Percentiles rank a stretch among this genome's conserved stretches.
Conservation (phyloP, 768 basidiomycete genomes). For the Trametes elegans region DNA sequence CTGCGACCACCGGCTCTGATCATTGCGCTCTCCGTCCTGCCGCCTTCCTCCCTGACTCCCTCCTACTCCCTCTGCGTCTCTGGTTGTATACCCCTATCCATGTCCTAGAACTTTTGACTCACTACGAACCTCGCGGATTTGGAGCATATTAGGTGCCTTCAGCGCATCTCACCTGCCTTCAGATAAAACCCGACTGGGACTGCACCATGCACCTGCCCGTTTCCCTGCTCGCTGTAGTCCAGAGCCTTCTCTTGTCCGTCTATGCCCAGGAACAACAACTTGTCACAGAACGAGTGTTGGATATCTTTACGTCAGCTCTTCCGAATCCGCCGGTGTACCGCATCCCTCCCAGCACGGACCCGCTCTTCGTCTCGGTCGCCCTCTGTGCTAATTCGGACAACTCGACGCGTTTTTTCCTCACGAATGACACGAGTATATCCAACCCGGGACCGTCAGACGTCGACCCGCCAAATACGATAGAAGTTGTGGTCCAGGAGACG, state of each 20-base stretch:
- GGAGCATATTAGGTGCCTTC: background rate
- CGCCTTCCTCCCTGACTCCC: background rate
- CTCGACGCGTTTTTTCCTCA: slow-evolving; percentile 56
- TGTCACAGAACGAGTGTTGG: slow-evolving; percentile 17
- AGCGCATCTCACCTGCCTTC: background rate
- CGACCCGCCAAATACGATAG: slow-evolving; percentile 42
- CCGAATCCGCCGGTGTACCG: slow-evolving; percentile 25
- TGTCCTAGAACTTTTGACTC: background rate
- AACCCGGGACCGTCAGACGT: slow-evolving; percentile 35
- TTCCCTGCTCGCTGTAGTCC: slow-evolving; percentile 20
- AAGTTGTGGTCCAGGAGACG: slow-evolving; percentile 42
- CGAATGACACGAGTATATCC: slow-evolving; percentile 42
- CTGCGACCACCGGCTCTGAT: background rate
- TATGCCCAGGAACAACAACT: slow-evolving; percentile 22
- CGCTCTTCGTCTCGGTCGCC: slow-evolving; percentile 33
- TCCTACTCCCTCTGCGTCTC: too few species aligned
- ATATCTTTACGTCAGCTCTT: slow-evolving; percentile 14
- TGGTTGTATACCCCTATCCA: too few species aligned
- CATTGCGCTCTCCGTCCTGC: background rate
- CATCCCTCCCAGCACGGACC: slow-evolving; percentile 27
- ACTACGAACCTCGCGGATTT: too few species aligned
- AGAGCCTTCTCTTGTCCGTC: slow-evolving; percentile 17
- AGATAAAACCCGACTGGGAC: background rate
- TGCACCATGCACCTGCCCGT: slow-evolving; percentile 19
- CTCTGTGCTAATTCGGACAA: slow-evolving; percentile 28